phyloP scores from a whole-genome alignment of 345 rosid genomes.

The Hibiscus mutabilis region DNA sequence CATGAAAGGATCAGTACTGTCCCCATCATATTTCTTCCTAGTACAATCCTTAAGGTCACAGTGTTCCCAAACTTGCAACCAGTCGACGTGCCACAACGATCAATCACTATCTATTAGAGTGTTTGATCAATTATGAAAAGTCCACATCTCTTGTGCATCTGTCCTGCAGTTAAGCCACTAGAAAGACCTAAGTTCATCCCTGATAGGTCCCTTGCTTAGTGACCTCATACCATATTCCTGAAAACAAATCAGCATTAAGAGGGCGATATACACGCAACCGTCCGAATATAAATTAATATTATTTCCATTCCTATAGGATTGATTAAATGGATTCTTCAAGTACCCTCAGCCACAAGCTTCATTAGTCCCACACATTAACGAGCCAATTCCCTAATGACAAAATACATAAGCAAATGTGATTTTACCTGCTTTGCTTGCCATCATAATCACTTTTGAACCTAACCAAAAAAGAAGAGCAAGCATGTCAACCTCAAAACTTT shows the following conservation, averaged over 20 bases:
- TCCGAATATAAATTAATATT: background rate
- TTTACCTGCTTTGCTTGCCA: background rate
- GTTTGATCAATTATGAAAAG: background rate
- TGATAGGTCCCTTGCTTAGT: constrained; percentile 14
- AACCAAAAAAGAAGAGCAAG: constrained; percentile 35
- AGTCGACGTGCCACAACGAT: constrained; percentile 24
- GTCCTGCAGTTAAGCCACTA: background rate
- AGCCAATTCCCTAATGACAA: constrained; percentile 21
- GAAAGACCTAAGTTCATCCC: constrained; percentile 4
- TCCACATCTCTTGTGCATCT: constrained; percentile 10
- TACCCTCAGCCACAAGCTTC: constrained; percentile 13
- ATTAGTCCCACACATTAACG: constrained; percentile 10
- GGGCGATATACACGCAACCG: constrained; percentile 7
- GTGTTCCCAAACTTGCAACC: constrained; percentile 29
- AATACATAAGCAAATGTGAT: constrained; percentile 7
- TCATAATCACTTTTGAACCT: constrained; percentile 25
- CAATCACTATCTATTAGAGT: constrained; percentile 26
- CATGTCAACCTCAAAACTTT: constrained; percentile 36
- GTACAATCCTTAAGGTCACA: constrained; percentile 14
- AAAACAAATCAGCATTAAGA: constrained; percentile 14
- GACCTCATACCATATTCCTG: background rate
- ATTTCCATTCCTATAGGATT: background rate
- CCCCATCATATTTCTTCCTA: constrained; percentile 24
- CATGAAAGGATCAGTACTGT: constrained; percentile 13
- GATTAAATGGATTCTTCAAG: constrained; percentile 15